These are phyloP conservation scores for Beauveria scarabaeidicola DNA, from an alignment of 2,329 filamentous ascomycete species.

Conservation along the genomic window DNA sequence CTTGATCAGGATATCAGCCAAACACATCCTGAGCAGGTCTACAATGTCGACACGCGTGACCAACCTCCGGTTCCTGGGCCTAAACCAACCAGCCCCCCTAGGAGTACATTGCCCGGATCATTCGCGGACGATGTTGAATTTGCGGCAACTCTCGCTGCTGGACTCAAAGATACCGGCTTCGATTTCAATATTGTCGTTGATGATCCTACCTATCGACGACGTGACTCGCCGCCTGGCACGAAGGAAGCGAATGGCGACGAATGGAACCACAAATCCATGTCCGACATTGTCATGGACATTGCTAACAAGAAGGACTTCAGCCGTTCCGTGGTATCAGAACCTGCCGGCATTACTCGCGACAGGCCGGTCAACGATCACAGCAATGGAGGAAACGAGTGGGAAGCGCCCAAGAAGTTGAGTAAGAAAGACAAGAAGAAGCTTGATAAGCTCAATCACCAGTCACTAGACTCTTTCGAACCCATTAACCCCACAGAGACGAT, in stretches of 20 bases:
- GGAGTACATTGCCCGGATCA: slow-evolving; percentile 50
- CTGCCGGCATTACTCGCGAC: slow-evolving; percentile 41
- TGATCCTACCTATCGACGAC: slow-evolving; percentile 53
- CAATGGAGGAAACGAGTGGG: slow-evolving; percentile 18
- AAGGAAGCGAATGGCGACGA: slow-evolving; percentile 34
- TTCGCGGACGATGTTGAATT: slow-evolving; percentile 63
- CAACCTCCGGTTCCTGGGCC: slow-evolving; percentile 47
- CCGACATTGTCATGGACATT: slow-evolving; percentile 39
- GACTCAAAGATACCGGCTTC: slow-evolving; percentile 60
- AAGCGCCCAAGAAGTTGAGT: slow-evolving; percentile 27
- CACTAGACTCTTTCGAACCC: slow-evolving; percentile 18
- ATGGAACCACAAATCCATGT: slow-evolving; percentile 42
- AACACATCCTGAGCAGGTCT: slow-evolving; percentile 17
- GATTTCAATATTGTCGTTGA: slow-evolving; percentile 62
- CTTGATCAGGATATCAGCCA: slow-evolving; percentile 16
- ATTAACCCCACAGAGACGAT: slow-evolving; percentile 10
- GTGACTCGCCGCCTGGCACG: slow-evolving; percentile 55
- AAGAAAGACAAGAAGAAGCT: slow-evolving; percentile 43
- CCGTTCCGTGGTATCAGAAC: slow-evolving; percentile 20
- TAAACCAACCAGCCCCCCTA: slow-evolving; percentile 42
- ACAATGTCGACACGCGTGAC: slow-evolving; percentile 32
- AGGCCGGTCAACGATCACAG: slow-evolving; percentile 18
- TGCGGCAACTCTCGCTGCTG: slow-evolving; percentile 60
- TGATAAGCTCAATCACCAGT: slow-evolving; percentile 32
- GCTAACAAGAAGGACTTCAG: slow-evolving; percentile 24